Evolutionary conservation across 139 green algal genomes (phyloP).

Genomic region (Asterochloris erici): DNA sequence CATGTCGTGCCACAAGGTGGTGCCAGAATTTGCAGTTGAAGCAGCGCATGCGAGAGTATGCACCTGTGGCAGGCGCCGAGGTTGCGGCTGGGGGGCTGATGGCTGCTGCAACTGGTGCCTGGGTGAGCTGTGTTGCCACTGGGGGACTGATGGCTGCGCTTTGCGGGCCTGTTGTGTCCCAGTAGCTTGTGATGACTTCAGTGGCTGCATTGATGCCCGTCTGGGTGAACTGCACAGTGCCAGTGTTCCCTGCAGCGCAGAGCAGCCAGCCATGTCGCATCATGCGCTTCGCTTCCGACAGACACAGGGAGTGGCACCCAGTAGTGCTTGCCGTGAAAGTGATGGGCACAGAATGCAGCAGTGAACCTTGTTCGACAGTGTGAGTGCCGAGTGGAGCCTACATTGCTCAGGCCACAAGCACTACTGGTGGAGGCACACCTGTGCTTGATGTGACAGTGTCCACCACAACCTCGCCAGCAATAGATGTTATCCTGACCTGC

Average conservation of each 20-base stretch:
- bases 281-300: neutral
- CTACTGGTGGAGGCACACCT: neutral
- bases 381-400: neutral
- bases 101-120: neutral
- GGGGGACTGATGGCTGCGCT: neutral
- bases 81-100: no score
- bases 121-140: neutral
- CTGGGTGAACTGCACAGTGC: constrained; percentile 5
- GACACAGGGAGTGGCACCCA: neutral
- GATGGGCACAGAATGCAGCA: neutral
- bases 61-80: no score
- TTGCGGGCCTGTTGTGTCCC: neutral
- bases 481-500: constrained; percentile 6
- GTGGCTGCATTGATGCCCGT: constrained; percentile 1
- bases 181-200: neutral
- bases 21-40: neutral
- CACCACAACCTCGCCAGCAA: neutral
- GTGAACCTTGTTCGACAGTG: neutral
- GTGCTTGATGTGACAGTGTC: constrained; percentile 1
- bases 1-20: neutral
- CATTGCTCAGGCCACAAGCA: neutral
- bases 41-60: neutral
- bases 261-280: neutral
- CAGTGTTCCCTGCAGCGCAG: neutral
- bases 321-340: neutral